phyloP scores from a whole-genome alignment of 768 basidiomycete species.

The Lactarius psammicola region DNA sequence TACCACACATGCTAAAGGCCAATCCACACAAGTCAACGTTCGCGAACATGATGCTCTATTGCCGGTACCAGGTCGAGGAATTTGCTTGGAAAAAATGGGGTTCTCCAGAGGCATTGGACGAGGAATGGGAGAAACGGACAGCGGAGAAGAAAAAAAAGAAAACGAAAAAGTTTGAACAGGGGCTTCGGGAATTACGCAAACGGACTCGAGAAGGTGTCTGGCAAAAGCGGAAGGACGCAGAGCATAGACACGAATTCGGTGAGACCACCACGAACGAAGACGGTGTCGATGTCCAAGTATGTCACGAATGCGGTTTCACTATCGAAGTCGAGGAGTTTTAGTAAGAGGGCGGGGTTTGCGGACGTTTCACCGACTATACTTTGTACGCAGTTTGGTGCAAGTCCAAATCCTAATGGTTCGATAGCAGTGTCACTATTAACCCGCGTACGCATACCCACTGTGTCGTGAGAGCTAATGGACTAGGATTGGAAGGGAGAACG shows the following conservation, averaged over 20 bases:
- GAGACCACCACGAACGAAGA: constrained; percentile 51
- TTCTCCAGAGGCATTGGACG: constrained; percentile 84
- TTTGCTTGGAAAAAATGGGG: constrained; percentile 99
- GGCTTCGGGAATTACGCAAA: constrained; percentile 77
- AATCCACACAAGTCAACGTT: constrained; percentile 95
- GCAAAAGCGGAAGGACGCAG: constrained; percentile 82
- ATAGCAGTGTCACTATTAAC: constrained; percentile 9
- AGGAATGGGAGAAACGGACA: constrained; percentile 76
- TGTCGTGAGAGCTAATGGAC: neutral
- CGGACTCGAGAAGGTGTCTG: constrained; percentile 87
- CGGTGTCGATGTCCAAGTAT: constrained; percentile 67
- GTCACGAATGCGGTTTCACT: constrained; percentile 87
- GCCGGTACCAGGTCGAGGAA: constrained; percentile 90
- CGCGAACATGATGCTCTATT: constrained; percentile 98
- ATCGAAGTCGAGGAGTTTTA: constrained; percentile 85
- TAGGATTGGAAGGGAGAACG: neutral
- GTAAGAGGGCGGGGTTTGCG: constrained; percentile 7
- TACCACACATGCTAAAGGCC: constrained; percentile 91
- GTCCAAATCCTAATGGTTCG: constrained; percentile 2
- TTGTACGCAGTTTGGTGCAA: neutral
- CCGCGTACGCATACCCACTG: constrained; percentile 10
- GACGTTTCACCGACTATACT: too few relatives aligned
- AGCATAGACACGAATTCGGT: constrained; percentile 86
- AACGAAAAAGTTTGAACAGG: constrained; percentile 93
- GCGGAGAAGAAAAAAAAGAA: constrained; percentile 86